Base-by-base conservation (phyloP, 345 rosid species). In the Pseudoturritis turrita region DNA sequence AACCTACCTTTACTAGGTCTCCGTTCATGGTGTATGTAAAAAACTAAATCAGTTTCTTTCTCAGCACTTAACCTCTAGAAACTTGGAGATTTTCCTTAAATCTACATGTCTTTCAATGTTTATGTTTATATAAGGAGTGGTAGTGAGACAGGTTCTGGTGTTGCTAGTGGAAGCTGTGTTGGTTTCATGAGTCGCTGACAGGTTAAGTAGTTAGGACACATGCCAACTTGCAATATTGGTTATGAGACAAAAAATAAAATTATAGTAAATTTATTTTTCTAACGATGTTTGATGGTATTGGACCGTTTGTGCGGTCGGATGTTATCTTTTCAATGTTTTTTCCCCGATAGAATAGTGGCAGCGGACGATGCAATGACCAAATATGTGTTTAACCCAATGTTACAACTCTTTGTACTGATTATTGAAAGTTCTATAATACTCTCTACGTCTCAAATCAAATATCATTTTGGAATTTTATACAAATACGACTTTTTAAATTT, bases 281-380 rank as follows among this genome's bases (percentile, higher is more conserved):
- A 61, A 9, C 15, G 14, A 29, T 72, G 63, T 72, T 62, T 43
- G 63, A 52, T 72, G 54, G 37, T 72, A 62, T 72, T 72, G 76
- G 76, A 53, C 76, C 76, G 63, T 72, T 43, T 62, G 25, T 62
- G 70, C 70, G 56, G 70, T 39, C 43, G 68, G 53, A 15, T 71
- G 6, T 71, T 50, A 29, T 40, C 5, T 7, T 61, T 51, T 71
- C 45, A 71, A 52, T 71, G 53, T 21, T 62, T 51, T n/a, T 72
- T 1, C 5, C 5, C 54, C 75, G 76, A 53, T 70, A 72, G 13
- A 43, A 1, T 37, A 23, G 59, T 25, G 39, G 50, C 58, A 70
- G 35, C 49, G 23, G 11, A 35, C 11, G 15, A 54, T 41, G 41
- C 41, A 13, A 19, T 68, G 43, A 44, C 64, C 40, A 43, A 22